These are phyloP conservation scores for Metschnikowia similis DNA, from an alignment of 805 yeast species.

Conservation along the genomic window DNA sequence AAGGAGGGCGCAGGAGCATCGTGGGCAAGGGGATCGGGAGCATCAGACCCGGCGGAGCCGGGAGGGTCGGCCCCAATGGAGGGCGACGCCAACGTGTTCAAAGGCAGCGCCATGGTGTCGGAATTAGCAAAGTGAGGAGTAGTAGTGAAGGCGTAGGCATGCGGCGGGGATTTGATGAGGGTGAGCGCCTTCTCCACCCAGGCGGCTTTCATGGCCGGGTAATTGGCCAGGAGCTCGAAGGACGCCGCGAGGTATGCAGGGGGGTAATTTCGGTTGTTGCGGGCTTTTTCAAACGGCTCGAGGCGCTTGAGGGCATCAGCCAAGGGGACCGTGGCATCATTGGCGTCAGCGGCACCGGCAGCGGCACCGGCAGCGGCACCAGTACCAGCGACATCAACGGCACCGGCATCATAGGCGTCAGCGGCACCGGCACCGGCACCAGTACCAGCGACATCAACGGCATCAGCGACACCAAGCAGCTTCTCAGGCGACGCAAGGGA, in stretches of 20 bases:
- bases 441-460: no score
- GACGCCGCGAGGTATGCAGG: conserved; percentile 30
- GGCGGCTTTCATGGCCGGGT: conserved; percentile 11
- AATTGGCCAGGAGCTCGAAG: conserved; percentile 25
- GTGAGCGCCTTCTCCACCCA: conserved; percentile 10
- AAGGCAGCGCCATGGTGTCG: background rate
- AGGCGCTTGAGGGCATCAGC: background rate
- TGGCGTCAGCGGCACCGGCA: no score
- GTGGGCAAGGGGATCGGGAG: background rate
- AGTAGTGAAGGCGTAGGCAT: background rate
- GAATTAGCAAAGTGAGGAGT: background rate
- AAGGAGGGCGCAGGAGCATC: background rate
- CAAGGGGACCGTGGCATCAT: background rate
- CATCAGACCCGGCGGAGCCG: background rate
- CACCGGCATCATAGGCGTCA: no score
- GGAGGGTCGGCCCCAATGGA: background rate
- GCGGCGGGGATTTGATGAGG: background rate
- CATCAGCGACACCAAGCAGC: no score
- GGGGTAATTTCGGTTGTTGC: conserved; percentile 57
- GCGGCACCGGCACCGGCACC: no score
- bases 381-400: no score
- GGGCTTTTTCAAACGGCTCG: conserved; percentile 26
- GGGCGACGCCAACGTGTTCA: background rate
- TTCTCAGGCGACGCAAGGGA: no score
- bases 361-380: no score